These are phyloP conservation scores for Xylaria sp. DNA, from an alignment of 2,329 filamentous ascomycete species.

Conservation along the genomic window DNA sequence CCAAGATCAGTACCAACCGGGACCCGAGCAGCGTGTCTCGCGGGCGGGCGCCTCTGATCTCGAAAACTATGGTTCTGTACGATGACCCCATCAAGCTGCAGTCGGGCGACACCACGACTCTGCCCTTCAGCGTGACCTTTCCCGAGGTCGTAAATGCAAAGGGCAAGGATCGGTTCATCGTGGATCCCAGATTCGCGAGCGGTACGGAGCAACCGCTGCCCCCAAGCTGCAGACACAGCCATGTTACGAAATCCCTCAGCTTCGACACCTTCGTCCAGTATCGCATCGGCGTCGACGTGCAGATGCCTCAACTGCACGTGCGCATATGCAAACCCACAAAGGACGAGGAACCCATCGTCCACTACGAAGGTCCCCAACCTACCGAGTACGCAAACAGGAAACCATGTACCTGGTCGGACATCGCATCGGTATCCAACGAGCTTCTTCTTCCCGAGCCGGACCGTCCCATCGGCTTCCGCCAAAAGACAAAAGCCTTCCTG, in stretches of 20 bases:
- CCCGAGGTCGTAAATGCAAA: constrained; percentile 4
- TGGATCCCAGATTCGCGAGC: constrained; percentile 3
- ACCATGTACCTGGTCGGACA: constrained; percentile 7
- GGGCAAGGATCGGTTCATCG: neutral
- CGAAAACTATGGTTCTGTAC: constrained; percentile 3
- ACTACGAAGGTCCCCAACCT: constrained; percentile 7
- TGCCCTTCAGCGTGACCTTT: constrained; percentile 14
- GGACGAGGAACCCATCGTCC: constrained; percentile 11
- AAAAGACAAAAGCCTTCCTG: constrained; percentile 16
- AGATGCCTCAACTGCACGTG: constrained; percentile 12
- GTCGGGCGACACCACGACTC: neutral
- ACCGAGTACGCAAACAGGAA: neutral
- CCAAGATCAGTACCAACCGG: constrained; percentile 11
- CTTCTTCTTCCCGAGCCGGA: constrained; percentile 15
- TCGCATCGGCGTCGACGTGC: constrained; percentile 12
- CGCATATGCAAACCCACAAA: constrained; percentile 6
- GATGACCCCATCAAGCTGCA: constrained; percentile 12
- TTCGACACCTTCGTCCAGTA: constrained; percentile 18
- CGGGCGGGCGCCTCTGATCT: constrained; percentile 12
- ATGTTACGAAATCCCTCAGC: neutral
- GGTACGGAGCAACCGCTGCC: constrained; percentile 9
- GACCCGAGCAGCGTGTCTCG: constrained; percentile 12
- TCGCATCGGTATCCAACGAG: constrained; percentile 9
- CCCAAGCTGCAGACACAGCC: constrained; percentile 9
- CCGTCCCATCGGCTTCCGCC: constrained; percentile 12